Percentiles rank a stretch among this genome's conserved stretches.
These are phyloP conservation scores for Boletus bicolor DNA, from an alignment of 768 basidiomycete species.

Conservation along the genomic window DNA sequence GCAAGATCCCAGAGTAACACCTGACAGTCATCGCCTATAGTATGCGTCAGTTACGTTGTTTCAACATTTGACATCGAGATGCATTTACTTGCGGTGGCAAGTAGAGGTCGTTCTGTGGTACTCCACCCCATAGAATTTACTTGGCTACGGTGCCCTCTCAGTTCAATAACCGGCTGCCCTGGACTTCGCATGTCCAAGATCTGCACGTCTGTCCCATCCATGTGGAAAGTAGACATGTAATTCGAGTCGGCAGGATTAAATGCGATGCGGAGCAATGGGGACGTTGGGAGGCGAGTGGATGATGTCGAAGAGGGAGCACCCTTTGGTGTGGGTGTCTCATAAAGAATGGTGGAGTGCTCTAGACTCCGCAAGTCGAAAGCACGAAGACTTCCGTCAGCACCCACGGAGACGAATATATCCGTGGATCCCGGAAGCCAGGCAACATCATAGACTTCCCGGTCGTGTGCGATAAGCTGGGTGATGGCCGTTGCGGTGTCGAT, in stretches of 20 bases:
- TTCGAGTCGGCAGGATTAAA: constrained; percentile 92
- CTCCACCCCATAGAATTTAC: constrained; percentile 93
- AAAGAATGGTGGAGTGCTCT: constrained; percentile 97
- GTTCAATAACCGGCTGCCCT: constrained; percentile 90
- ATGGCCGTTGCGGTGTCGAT: constrained; percentile 90
- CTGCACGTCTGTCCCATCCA: constrained; percentile 86
- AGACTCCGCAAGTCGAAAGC: constrained; percentile 95
- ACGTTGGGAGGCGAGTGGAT: constrained; percentile 67
- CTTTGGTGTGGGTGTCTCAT: constrained; percentile 86
- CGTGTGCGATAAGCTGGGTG: constrained; percentile 96
- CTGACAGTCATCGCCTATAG: constrained; percentile 87
- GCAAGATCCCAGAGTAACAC: constrained; percentile 91
- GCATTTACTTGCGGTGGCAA: constrained; percentile 82
- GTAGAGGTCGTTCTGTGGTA: constrained; percentile 72
- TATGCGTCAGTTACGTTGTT: not conserved
- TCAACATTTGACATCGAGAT: not conserved
- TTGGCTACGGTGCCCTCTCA: constrained; percentile 76
- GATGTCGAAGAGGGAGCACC: constrained; percentile 57
- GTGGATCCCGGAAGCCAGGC: constrained; percentile 97
- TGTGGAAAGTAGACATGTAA: constrained; percentile 96
- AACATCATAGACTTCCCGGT: constrained; percentile 94
- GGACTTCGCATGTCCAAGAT: constrained; percentile 97
- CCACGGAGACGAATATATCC: constrained; percentile 97
- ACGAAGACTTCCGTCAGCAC: constrained; percentile 93
- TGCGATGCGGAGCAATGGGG: constrained; percentile 80